These are phyloP conservation scores for Crassisporium funariophilum DNA, from an alignment of 768 basidiomycete species.

Conservation along the genomic window DNA sequence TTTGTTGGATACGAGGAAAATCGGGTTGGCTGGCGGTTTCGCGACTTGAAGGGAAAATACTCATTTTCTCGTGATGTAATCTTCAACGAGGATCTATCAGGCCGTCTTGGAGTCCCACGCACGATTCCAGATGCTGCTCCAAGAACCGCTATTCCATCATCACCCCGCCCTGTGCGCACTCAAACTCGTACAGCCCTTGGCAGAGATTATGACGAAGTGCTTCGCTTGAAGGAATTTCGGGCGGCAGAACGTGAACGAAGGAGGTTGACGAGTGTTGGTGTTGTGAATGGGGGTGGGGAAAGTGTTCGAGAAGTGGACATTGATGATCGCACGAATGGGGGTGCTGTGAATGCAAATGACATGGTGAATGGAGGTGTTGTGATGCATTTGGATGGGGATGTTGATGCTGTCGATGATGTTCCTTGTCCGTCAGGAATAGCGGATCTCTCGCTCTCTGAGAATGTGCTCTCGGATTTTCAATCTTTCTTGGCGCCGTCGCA, in stretches of 20 bases:
- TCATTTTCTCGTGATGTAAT: conserved; percentile 30
- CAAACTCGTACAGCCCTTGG: background rate
- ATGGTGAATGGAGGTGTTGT: background rate
- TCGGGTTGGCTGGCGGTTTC: conserved; percentile 22
- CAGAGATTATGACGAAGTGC: background rate
- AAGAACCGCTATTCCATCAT: background rate
- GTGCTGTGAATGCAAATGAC: background rate
- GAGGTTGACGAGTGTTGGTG: background rate
- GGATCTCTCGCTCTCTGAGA: background rate
- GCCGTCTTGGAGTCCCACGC: conserved; percentile 4
- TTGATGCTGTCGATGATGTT: background rate
- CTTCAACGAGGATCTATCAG: conserved; percentile 25
- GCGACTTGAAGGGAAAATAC: conserved; percentile 15
- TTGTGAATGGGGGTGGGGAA: background rate
- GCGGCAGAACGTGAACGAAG: background rate
- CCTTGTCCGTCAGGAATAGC: background rate
- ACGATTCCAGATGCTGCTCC: background rate
- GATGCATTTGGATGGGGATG: background rate
- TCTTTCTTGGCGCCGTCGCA: too few relatives aligned
- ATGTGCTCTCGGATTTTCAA: background rate
- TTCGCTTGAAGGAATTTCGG: background rate
- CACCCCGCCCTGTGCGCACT: background rate
- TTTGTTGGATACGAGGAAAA: conserved; percentile 26
- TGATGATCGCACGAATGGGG: background rate
- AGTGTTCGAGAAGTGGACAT: background rate